phyloP scores from a whole-genome alignment of 2,329 filamentous ascomycete genomes.

The Alternaria sp. region DNA sequence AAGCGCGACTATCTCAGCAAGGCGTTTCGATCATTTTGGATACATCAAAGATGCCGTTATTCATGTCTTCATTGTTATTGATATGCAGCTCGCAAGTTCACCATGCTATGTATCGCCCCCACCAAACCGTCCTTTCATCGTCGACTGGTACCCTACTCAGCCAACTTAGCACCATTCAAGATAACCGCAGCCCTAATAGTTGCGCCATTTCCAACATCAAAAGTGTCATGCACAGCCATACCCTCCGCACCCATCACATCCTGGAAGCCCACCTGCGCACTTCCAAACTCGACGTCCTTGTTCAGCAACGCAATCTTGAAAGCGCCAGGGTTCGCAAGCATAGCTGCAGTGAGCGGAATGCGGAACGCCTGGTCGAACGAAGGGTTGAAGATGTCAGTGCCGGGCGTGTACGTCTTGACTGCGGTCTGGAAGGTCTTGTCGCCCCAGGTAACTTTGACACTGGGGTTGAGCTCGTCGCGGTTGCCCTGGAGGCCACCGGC shows the following conservation, averaged over 20 bases:
- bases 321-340: slow-evolving; percentile 25
- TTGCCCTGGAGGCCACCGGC: slow-evolving; percentile 52
- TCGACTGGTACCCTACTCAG: background rate
- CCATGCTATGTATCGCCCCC: background rate
- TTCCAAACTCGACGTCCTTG: slow-evolving; percentile 33
- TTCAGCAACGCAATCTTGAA: slow-evolving; percentile 40
- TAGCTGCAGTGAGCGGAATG: slow-evolving; percentile 49
- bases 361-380: slow-evolving; percentile 55
- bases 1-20: background rate
- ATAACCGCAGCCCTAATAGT: slow-evolving; percentile 31
- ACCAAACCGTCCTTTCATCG: background rate
- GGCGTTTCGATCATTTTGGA: background rate
- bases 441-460: slow-evolving; percentile 54
- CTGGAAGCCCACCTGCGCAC: slow-evolving; percentile 31
- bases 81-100: background rate
- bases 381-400: slow-evolving; percentile 58
- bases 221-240: slow-evolving; percentile 24
- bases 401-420: slow-evolving; percentile 52
- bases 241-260: slow-evolving; percentile 33
- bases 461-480: slow-evolving; percentile 54
- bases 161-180: slow-evolving; percentile 30
- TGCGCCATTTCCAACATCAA: slow-evolving; percentile 36
- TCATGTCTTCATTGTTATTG: background rate
- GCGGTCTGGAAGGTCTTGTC: slow-evolving; percentile 52
- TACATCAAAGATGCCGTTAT: background rate